Evolutionary conservation across 179 eudicot genomes (phyloP), one percentile per base, ranked within the genome.

Genomic region (Pouteria campechiana): DNA sequence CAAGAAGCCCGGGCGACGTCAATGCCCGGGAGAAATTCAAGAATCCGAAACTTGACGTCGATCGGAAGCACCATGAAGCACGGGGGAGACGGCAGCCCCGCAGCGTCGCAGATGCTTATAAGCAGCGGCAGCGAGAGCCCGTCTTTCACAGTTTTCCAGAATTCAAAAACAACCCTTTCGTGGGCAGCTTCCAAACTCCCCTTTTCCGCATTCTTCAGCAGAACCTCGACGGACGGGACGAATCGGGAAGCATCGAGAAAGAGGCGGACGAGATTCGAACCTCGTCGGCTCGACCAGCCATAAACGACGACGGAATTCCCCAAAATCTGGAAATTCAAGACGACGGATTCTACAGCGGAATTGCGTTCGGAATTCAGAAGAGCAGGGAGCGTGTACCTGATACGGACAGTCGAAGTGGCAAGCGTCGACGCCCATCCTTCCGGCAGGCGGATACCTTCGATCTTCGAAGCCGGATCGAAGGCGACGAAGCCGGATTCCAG

Each of bases 101-200:
- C 54, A 24, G 63, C 59, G 24, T 86, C 96, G 44, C 94, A 79
- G 17, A 82, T 62, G 48, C 82, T 85, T n/a, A 79, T 79, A 17
- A 82, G 45, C 20, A 90, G 70, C 2, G 98, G 96, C 44, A 86
- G 60, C 0, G 85, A 69, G 31, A 90, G 72, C 17, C 69, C 74
- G 32, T 82, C 98, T 52, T 90, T 90, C 13, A 90, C 74, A 25
- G 37, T 65, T 58, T 67, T 79, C 94, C 90, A 86, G 50, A 90
- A 86, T 29, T 70, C 78, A 25, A 86, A 86, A 35, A 86, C 77
- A 32, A 81, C 88, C 19, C 23, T 69, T 42, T 68, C 78, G 1
- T 75, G 73, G 41, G 39, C 48, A 5, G 58, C n/a, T 38, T 52
- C 37, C 8, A 32, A 25, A 17, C 41, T 25, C 5, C 32, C 60